Conservation (phyloP, 768 basidiomycete species). For the Pholiota molesta region DNA sequence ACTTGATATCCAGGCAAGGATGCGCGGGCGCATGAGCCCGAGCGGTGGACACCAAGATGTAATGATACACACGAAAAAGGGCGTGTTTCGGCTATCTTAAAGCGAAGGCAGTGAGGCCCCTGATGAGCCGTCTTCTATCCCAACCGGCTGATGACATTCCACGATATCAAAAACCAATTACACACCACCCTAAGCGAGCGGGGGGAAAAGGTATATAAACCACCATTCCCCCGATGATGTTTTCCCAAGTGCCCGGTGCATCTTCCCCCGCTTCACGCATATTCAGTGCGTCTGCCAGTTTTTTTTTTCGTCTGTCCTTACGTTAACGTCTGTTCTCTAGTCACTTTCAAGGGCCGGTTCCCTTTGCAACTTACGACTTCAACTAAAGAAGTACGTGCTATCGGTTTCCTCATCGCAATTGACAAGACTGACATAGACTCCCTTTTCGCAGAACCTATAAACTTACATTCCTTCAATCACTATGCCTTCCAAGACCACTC, state of each 20-base stretch:
- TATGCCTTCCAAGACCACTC: conserved; percentile 23
- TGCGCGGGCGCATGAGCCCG: no score
- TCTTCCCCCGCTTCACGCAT: conserved; percentile 21
- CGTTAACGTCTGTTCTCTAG: neutral
- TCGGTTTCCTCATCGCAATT: neutral
- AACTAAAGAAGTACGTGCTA: conserved; percentile 14
- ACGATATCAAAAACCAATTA: conserved; percentile 1
- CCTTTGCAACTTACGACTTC: conserved; percentile 15
- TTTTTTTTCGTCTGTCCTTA: neutral
- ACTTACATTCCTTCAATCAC: conserved; percentile 15
- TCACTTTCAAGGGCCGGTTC: conserved; percentile 22
- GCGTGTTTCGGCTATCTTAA: conserved; percentile 5
- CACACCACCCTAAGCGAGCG: neutral
- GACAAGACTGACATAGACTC: neutral
- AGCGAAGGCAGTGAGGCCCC: neutral
- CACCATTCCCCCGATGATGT: neutral
- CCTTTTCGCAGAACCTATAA: conserved; percentile 6
- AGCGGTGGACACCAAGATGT: neutral
- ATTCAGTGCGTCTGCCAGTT: conserved; percentile 14
- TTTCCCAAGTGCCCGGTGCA: conserved; percentile 27
- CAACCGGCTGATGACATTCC: conserved; percentile 6
- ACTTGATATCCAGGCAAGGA: no score
- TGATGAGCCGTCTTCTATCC: conserved; percentile 2
- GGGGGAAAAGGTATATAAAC: conserved; percentile 19
- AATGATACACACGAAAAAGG: neutral